Conservation (phyloP, 306 rosid genomes). For the Hippophae tibetana region DNA sequence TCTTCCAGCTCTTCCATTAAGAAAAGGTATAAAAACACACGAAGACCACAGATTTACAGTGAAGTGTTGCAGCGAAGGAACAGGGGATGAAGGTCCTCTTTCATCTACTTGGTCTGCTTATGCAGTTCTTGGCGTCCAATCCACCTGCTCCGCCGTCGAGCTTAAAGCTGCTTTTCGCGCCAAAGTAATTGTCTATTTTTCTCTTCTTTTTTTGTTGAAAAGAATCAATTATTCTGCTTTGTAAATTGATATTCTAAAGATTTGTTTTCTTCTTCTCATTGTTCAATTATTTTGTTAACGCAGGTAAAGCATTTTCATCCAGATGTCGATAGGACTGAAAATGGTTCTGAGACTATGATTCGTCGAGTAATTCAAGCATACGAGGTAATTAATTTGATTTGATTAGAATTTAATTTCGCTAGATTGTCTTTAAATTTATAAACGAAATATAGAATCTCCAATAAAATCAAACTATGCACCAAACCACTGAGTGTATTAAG, state of each 20-base stretch:
- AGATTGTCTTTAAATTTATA: not conserved
- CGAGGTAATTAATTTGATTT: conserved; percentile 27
- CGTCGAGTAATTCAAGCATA: conserved; percentile 84
- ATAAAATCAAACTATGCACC: no score
- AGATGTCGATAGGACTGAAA: conserved; percentile 44
- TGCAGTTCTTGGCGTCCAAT: conserved; percentile 54
- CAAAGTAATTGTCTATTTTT: conserved; percentile 31
- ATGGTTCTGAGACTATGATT: conserved; percentile 54
- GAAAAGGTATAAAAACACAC: conserved; percentile 18
- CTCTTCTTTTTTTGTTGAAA: not conserved
- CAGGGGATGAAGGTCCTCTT: conserved; percentile 29
- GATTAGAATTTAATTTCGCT: not conserved
- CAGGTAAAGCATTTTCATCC: conserved; percentile 95
- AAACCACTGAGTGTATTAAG: no score
- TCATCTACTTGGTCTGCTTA: conserved; percentile 44
- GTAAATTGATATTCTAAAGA: not conserved
- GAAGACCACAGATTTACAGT: conserved; percentile 7
- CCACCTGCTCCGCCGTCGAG: conserved; percentile 46
- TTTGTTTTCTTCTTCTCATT: not conserved
- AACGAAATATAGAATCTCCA: not conserved
- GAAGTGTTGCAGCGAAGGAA: conserved; percentile 25
- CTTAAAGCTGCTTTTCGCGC: conserved; percentile 85
- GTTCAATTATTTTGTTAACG: not conserved
- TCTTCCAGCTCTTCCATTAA: conserved; percentile 23
- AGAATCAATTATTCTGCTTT: not conserved